phyloP scores from a whole-genome alignment of 805 yeast species.

The Jamesozyma rosinii region DNA sequence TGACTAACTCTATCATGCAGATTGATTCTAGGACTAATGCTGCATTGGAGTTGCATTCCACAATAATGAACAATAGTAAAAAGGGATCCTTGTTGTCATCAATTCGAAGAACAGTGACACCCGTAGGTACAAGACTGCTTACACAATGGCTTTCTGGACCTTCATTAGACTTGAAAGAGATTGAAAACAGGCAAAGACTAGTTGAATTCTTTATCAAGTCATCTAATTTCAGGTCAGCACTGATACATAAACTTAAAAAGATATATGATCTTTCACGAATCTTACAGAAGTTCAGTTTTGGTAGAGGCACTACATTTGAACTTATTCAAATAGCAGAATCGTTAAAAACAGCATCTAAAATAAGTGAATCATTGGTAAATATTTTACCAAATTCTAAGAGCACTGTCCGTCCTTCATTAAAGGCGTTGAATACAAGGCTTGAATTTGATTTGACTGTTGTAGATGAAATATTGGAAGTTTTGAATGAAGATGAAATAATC shows the following conservation, averaged over 20 bases:
- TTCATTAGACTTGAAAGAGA: conserved; percentile 46
- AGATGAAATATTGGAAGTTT: conserved; percentile 33
- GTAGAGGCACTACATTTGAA: conserved; percentile 38
- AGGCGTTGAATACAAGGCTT: conserved; percentile 23
- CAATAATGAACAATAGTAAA: conserved; percentile 46
- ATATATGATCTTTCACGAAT: conserved; percentile 52
- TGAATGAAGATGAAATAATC: conserved; percentile 34
- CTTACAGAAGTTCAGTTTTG: conserved; percentile 48
- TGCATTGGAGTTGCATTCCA: conserved; percentile 60
- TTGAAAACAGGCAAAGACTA: conserved; percentile 45
- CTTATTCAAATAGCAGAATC: conserved; percentile 38
- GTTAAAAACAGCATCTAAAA: conserved; percentile 29
- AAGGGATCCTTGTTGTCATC: conserved; percentile 66
- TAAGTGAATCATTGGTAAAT: conserved; percentile 17
- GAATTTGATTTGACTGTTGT: conserved; percentile 36
- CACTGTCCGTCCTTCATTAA: conserved; percentile 23
- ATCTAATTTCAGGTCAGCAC: conserved; percentile 20
- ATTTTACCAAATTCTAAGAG: conserved; percentile 17
- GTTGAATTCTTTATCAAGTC: conserved; percentile 38
- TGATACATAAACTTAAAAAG: conserved; percentile 34
- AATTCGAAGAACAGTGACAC: conserved; percentile 64
- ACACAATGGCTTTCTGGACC: conserved; percentile 81
- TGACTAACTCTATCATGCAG: conserved; percentile 49
- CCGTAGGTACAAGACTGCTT: conserved; percentile 72
- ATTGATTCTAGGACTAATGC: conserved; percentile 74